These are phyloP conservation scores for Crepidotus sp. DNA, from an alignment of 1,284 basidiomycete species.

Conservation along the genomic window DNA sequence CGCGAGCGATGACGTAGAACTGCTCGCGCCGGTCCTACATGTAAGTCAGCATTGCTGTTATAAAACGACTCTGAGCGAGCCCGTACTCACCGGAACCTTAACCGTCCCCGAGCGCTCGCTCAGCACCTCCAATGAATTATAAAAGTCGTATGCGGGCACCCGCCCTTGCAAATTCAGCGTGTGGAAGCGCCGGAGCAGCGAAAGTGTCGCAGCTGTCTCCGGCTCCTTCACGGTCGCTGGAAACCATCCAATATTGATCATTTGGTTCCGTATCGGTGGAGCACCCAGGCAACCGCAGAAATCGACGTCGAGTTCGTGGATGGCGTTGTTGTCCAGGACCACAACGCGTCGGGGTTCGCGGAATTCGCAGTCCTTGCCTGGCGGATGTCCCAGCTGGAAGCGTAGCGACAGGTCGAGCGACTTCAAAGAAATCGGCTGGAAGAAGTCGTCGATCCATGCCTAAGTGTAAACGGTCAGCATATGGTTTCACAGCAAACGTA, in stretches of 20 bases:
- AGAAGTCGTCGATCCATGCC: slow-evolving; percentile 4
- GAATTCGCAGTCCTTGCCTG: neutral
- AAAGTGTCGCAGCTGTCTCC: slow-evolving; percentile 10
- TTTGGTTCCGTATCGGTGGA: neutral
- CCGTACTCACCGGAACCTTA: neutral
- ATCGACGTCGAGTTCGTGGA: slow-evolving; percentile 12
- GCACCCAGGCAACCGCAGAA: slow-evolving; percentile 15
- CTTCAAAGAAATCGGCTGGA: neutral
- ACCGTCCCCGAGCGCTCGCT: slow-evolving; percentile 18
- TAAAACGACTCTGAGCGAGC: too few species aligned
- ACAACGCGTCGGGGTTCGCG: slow-evolving; percentile 5
- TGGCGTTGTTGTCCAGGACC: slow-evolving; percentile 14
- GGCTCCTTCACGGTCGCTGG: slow-evolving; percentile 13
- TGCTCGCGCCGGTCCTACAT: slow-evolving; percentile 20
- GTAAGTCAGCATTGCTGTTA: fast-evolving
- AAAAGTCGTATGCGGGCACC: slow-evolving; percentile 16
- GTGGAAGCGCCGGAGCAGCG: slow-evolving; percentile 10
- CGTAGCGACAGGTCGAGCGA: neutral
- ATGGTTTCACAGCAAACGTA: too few species aligned
- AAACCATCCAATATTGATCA: slow-evolving; percentile 15
- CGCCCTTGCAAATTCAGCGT: neutral
- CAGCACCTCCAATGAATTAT: slow-evolving; percentile 12
- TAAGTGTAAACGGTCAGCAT: neutral
- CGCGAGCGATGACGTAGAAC: slow-evolving; percentile 19
- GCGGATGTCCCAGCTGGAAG: slow-evolving; percentile 9